Evolutionary conservation across 2,329 filamentous ascomycete genomes (phyloP), one percentile per base, ranked within the genome.

Genomic region (Cordyceps fumosorosea): DNA sequence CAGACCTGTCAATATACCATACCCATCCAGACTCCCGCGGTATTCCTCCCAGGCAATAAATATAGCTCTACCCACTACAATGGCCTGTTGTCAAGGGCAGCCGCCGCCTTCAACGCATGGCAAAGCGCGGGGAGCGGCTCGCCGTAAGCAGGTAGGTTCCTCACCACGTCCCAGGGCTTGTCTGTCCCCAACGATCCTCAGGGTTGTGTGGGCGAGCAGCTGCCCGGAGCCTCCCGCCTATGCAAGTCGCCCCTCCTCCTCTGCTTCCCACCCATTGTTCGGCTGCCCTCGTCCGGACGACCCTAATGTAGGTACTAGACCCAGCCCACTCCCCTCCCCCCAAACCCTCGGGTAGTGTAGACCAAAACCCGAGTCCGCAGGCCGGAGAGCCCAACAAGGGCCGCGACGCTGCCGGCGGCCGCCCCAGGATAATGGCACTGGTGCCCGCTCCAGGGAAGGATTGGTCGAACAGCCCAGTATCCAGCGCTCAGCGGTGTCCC

Each of bases 301-400:
- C 56, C 56, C 56, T 59, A 59, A 59, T 59, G 56, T 59, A 59
- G 56, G 56, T 59, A 59, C 56, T 2, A 14, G 10, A 12, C 29
- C 34, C 3, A 12, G 10, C 34, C 34, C 34, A 11, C 34, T 37
- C 34, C 34, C 34, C 34, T 12, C 26, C n/a, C 34, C 56, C 47
- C 32, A 29, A 45, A 58, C 42, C 51, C 56, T 32, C 51, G 32
- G 42, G 42, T 45, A 56, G 55, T 42, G 56, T 40, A 59, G 16
- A 59, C 34, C 24, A 50, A 29, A 45, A n/a, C 18, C 56, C 55
- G 45, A 50, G 22, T 29, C 56, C 56, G 34, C 47, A 57, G 37
- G 26, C 26, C 55, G 42, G n/a, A 34, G 20, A 48, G 55, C 11
- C n/a, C 34, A 14, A 57, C 40, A 37, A 57, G 55, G 55, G 55